Evolutionary conservation across 2,329 filamentous ascomycete species (phyloP).

Genomic region (Plectosphaerella cucumerina): DNA sequence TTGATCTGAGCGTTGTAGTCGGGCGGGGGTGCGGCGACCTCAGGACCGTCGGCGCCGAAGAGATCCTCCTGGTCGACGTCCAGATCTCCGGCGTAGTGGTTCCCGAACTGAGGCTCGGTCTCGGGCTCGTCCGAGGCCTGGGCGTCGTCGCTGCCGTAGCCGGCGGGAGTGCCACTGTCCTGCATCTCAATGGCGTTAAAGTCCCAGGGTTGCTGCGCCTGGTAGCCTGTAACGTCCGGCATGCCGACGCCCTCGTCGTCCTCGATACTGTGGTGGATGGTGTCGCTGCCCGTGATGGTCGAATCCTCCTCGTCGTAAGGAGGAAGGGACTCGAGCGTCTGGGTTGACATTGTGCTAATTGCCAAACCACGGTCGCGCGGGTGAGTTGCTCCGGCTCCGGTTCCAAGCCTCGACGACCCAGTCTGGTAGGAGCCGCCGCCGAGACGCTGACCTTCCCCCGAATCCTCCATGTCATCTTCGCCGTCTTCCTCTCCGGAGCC

Average conservation of each 20-base stretch:
- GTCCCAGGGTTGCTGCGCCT: constrained; percentile 38
- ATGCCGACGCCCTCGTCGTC: constrained; percentile 41
- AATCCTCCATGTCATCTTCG: constrained; percentile 39
- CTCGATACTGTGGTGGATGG: constrained; percentile 40
- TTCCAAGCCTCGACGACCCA: constrained; percentile 89
- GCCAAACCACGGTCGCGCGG: constrained; percentile 59
- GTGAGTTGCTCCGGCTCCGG: constrained; percentile 72
- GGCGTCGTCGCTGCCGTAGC: constrained; percentile 37
- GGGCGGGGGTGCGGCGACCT: constrained; percentile 14
- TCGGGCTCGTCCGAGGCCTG: constrained; percentile 32
- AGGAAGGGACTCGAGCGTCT: constrained; percentile 22
- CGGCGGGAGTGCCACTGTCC: constrained; percentile 17
- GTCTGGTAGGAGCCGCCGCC: constrained; percentile 75
- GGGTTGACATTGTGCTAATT: constrained; percentile 27
- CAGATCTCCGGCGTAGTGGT: constrained; percentile 6
- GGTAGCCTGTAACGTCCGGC: constrained; percentile 26
- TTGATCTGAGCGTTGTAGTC: constrained; percentile 13
- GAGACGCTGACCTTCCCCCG: constrained; percentile 85
- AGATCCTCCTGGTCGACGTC: constrained; percentile 12
- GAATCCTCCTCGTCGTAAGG: constrained; percentile 21
- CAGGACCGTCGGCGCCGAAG: constrained; percentile 5
- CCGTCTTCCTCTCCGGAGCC: constrained; percentile 37
- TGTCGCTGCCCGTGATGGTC: constrained; percentile 13
- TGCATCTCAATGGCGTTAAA: constrained; percentile 26
- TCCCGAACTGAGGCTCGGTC: constrained; percentile 8